Base-by-base conservation (phyloP, 1,139 yeast species). In the Debaryomyces fabryi region DNA sequence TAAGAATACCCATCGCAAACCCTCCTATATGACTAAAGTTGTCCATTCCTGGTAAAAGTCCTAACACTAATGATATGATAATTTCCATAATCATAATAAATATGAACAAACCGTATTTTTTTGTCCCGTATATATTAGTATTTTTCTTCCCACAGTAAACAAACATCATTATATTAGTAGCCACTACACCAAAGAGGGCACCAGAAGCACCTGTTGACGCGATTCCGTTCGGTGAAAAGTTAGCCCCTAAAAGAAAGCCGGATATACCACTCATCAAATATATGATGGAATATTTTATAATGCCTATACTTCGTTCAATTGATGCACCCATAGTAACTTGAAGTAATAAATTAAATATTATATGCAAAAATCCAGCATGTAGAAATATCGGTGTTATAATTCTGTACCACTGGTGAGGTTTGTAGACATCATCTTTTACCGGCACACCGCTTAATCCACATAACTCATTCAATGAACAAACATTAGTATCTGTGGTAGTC, bases 11-110 rank as follows among this genome's bases (percentile, higher is more conserved):
- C 68, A 83, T 69, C 23, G 83, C 80, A 65, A 86, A 85, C 3
- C 93, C 93, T 5, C 93, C 93, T 54, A 86, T 79, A 62, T 86
- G 93, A 47, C 88, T 79, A 60, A 86, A 86, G 62, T 86, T 86
- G 64, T 86, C 93, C 47, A 86, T 64, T 0, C 93, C 93, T 0
- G 93, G 93, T 16, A 86, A 67, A 29, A 86, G 67, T 0, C 93
- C 93, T 24, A 86, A 66, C 2, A 80, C 88, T 48, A 86, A 75
- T 35, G 86, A 78, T 4, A 86, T 70, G 13, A 85, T 58, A 40
- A 86, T 76, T 59, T 86, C 92, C 7, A 71, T 68, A 16, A 85
- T 54, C 70, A 83, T 78, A 20, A 81, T 69, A 27, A 65, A 51
- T 6, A 86, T 67, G 42, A 78, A 74, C 9, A 78, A 58, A 4